Evolutionary conservation across 768 basidiomycete genomes (phyloP).

Genomic region (Psilocybe cubensis): DNA sequence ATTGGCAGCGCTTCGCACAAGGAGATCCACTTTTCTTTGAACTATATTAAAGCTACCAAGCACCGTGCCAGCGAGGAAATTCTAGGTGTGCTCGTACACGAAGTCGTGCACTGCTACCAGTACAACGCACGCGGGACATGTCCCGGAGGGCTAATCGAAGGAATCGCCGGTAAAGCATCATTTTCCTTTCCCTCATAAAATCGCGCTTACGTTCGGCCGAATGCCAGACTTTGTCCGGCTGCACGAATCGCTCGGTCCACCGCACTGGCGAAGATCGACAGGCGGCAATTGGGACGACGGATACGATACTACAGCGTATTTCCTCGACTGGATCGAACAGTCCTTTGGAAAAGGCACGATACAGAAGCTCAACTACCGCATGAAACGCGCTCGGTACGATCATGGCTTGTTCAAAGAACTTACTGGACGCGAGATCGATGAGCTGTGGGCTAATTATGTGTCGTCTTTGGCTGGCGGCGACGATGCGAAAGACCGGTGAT

Average conservation of each 20-base stretch:
- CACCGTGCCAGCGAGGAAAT: constrained; percentile 61
- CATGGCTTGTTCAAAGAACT: background rate
- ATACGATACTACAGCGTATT: constrained; percentile 75
- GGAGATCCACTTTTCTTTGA: constrained; percentile 74
- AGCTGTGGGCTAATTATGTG: constrained; percentile 1
- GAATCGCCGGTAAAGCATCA: constrained; percentile 65
- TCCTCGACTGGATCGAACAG: constrained; percentile 70
- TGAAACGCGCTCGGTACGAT: background rate
- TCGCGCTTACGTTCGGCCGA: background rate
- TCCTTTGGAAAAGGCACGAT: constrained; percentile 57
- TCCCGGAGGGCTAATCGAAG: constrained; percentile 77
- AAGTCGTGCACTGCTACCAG: constrained; percentile 83
- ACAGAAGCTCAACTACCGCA: constrained; percentile 55
- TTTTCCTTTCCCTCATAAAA: background rate
- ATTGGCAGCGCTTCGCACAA: constrained; percentile 58
- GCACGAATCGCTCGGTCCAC: constrained; percentile 58
- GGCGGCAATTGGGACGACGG: constrained; percentile 73
- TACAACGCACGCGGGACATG: constrained; percentile 62
- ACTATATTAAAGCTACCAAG: constrained; percentile 54
- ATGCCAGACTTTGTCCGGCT: constrained; percentile 71
- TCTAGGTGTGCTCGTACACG: constrained; percentile 70
- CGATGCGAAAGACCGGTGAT: too few relatives aligned
- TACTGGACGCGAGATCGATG: background rate
- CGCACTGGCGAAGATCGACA: constrained; percentile 64
- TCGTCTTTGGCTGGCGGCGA: background rate